Percentiles rank a stretch among this genome's conserved stretches.
These are phyloP conservation scores for Onygena corvina DNA, from an alignment of 2,329 filamentous ascomycete genomes.

Conservation along the genomic window DNA sequence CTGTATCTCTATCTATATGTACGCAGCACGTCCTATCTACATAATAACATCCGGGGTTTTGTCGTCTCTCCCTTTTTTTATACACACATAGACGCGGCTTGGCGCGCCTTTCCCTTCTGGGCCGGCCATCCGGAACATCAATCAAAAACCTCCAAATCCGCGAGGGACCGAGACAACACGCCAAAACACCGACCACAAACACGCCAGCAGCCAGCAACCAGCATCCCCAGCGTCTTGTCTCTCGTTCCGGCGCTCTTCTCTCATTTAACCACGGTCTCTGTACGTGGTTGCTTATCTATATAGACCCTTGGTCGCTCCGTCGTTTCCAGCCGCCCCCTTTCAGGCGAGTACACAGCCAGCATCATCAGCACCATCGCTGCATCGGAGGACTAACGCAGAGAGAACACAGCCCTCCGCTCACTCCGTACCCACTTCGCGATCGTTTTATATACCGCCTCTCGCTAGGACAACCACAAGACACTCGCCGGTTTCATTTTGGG, in stretches of 20 bases:
- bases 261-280: background rate
- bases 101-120: constrained; percentile 5
- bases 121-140: background rate
- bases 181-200: background rate
- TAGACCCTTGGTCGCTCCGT: background rate
- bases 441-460: background rate
- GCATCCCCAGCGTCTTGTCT: background rate
- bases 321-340: background rate
- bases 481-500: background rate
- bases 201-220: background rate
- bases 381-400: background rate
- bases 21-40: constrained; percentile 1
- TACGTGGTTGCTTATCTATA: background rate
- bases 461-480: background rate
- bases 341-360: background rate
- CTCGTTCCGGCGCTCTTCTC: background rate
- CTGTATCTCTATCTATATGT: constrained; percentile 4
- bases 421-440: background rate
- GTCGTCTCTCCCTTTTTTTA: background rate
- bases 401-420: background rate
- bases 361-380: background rate
- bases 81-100: background rate
- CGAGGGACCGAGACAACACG: background rate
- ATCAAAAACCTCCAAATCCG: too few species aligned
- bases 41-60: background rate